Evolutionary conservation across 768 basidiomycete species (phyloP).

Genomic region (Suillus decipiens): DNA sequence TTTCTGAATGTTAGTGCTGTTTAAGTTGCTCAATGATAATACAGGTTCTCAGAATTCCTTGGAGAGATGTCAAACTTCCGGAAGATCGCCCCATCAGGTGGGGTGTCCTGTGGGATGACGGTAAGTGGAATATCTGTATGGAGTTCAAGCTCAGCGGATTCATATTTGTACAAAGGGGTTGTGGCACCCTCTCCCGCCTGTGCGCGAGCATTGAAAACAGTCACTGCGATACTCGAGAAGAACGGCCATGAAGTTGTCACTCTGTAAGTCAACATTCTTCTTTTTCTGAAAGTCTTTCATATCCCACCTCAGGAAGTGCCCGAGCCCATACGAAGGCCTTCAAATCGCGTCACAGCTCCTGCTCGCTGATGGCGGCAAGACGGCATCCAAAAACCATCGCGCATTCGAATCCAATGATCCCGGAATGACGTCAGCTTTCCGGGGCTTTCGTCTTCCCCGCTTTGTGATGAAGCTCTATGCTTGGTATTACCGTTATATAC

Average conservation of each 20-base stretch:
- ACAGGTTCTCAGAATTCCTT: constrained; percentile 39
- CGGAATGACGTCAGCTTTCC: constrained; percentile 43
- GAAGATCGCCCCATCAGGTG: constrained; percentile 55
- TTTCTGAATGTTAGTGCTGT: not conserved
- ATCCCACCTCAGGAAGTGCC: constrained; percentile 21
- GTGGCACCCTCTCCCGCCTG: constrained; percentile 62
- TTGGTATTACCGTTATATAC: constrained; percentile 54
- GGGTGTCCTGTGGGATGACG: constrained; percentile 67
- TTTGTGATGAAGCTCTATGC: constrained; percentile 49
- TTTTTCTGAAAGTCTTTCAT: not conserved
- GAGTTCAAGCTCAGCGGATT: not conserved
- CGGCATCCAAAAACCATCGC: constrained; percentile 35
- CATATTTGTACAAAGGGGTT: constrained; percentile 44
- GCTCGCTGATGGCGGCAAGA: constrained; percentile 51
- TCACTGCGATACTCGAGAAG: constrained; percentile 44
- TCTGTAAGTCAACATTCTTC: constrained; percentile 42
- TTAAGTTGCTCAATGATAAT: not conserved
- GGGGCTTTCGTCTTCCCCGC: constrained; percentile 46
- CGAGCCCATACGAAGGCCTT: constrained; percentile 55
- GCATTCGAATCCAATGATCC: constrained; percentile 50
- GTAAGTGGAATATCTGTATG: constrained; percentile 28
- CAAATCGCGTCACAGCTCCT: constrained; percentile 54
- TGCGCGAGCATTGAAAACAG: constrained; percentile 49
- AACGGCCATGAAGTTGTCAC: constrained; percentile 53
- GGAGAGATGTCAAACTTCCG: constrained; percentile 40